These are phyloP conservation scores for Hypoxylon sp. DNA, from an alignment of 2,329 filamentous ascomycete genomes.

Conservation along the genomic window DNA sequence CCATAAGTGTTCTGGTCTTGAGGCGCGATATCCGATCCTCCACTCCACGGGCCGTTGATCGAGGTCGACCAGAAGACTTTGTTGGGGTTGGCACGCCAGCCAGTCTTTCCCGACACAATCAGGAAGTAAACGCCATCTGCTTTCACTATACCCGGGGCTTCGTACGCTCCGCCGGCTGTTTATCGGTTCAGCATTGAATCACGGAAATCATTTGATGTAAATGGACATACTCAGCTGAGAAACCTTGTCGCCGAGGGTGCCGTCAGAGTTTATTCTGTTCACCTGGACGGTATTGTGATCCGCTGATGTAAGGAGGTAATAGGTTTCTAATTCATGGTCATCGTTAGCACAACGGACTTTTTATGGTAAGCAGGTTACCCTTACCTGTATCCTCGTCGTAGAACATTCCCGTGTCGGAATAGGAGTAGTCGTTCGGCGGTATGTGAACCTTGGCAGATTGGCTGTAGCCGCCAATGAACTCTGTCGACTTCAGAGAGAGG, in stretches of 20 bases:
- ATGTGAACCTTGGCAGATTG: conserved; percentile 47
- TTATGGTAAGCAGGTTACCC: not conserved
- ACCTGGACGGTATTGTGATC: conserved; percentile 53
- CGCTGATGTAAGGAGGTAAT: conserved; percentile 51
- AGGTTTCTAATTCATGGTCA: conserved; percentile 40
- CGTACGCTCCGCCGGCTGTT: conserved; percentile 46
- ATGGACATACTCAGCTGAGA: conserved; percentile 39
- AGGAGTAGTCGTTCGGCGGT: conserved; percentile 50
- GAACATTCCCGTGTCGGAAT: conserved; percentile 54
- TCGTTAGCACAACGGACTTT: conserved; percentile 8
- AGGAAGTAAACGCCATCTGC: conserved; percentile 48
- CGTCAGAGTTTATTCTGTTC: conserved; percentile 50
- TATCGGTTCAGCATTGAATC: conserved; percentile 7
- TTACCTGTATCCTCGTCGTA: conserved; percentile 44
- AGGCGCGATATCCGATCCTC: conserved; percentile 49
- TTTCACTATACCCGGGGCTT: conserved; percentile 49
- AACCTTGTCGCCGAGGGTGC: conserved; percentile 46
- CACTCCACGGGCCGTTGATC: conserved; percentile 46
- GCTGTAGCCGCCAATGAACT: conserved; percentile 46
- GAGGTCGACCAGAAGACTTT: conserved; percentile 49
- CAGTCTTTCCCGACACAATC: conserved; percentile 51
- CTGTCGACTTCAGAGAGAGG: conserved; percentile 47
- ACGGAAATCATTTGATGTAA: not conserved
- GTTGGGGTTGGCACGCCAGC: conserved; percentile 49
- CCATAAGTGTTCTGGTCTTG: conserved; percentile 48